These are phyloP conservation scores for Trametes polyzona DNA, from an alignment of 1,284 basidiomycete species.

Conservation along the genomic window DNA sequence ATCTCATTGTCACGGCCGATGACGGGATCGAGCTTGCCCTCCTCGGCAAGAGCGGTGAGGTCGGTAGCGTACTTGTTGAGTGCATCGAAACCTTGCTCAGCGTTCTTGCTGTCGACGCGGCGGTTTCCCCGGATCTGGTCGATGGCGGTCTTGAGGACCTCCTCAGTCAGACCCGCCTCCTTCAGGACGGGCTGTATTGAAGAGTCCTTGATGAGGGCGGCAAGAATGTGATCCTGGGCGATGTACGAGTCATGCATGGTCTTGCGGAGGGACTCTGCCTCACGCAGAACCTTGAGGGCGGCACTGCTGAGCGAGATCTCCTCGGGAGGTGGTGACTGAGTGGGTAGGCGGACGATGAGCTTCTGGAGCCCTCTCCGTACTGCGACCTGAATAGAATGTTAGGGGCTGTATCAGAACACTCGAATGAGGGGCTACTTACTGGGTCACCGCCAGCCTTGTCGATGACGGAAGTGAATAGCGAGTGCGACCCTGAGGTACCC, in stretches of 20 bases:
- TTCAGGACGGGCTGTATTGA: conserved; percentile 71
- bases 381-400: conserved; percentile 42
- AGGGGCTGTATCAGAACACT: conserved; percentile 21
- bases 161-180: conserved; percentile 74
- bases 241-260: conserved; percentile 94
- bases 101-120: conserved; percentile 79
- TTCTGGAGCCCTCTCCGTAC: conserved; percentile 72
- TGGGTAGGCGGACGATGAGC: conserved; percentile 75
- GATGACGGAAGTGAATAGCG: conserved; percentile 78
- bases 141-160: conserved; percentile 78
- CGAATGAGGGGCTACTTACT: conserved; percentile 44
- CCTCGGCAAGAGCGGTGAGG: conserved; percentile 84
- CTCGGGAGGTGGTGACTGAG: conserved; percentile 85
- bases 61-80: conserved; percentile 85
- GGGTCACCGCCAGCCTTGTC: conserved; percentile 79
- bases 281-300: conserved; percentile 72
- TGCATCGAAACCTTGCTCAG: conserved; percentile 89
- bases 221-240: conserved; percentile 81
- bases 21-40: conserved; percentile 93
- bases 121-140: conserved; percentile 82
- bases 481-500: conserved; percentile 36
- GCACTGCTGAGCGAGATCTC: conserved; percentile 71
- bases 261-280: conserved; percentile 83
- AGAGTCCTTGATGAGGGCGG: conserved; percentile 78
- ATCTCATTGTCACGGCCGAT: conserved; percentile 93